A percentile compares a stretch with the other conserved stretches of the same genome.
phyloP scores from a whole-genome alignment of 2,329 filamentous ascomycete species.

The Epichloe elymi region DNA sequence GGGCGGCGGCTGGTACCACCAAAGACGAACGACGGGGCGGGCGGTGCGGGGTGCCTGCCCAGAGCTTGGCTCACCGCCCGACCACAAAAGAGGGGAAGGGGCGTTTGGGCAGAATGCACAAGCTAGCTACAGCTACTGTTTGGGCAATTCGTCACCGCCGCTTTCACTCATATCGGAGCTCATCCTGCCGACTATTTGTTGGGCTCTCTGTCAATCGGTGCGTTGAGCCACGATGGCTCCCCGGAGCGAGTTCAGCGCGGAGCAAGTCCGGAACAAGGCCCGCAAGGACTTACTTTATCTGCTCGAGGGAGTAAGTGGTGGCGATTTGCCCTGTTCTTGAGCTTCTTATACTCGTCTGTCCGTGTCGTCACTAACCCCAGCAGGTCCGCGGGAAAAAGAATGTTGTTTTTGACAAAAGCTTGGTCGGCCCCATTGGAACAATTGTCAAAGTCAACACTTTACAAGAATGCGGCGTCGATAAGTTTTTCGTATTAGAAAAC shows the following conservation, averaged over 20 bases:
- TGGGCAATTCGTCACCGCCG: slow-evolving; percentile 2
- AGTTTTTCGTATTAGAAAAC: slow-evolving; percentile 94
- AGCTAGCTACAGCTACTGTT: background rate
- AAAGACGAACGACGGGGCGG: too few relatives aligned
- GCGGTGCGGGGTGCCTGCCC: background rate
- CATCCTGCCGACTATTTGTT: background rate
- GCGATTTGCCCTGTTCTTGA: slow-evolving; percentile 14
- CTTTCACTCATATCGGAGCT: slow-evolving; percentile 3
- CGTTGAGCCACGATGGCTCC: slow-evolving; percentile 53
- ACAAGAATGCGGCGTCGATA: slow-evolving; percentile 95
- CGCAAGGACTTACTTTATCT: slow-evolving; percentile 81
- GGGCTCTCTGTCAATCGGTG: background rate
- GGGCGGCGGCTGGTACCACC: too few relatives aligned
- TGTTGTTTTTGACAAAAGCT: slow-evolving; percentile 77
- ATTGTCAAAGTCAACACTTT: slow-evolving; percentile 92
- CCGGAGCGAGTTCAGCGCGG: slow-evolving; percentile 56
- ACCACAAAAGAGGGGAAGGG: background rate
- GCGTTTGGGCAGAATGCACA: background rate
- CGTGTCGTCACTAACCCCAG: slow-evolving; percentile 9
- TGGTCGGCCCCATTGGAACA: slow-evolving; percentile 79
- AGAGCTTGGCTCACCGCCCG: slow-evolving; percentile 4
- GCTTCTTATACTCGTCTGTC: slow-evolving; percentile 5
- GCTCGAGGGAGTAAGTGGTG: slow-evolving; percentile 77
- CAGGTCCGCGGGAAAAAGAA: slow-evolving; percentile 99
- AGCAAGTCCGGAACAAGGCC: slow-evolving; percentile 67